Percentiles rank a stretch among this genome's conserved stretches.
phyloP scores from a whole-genome alignment of 2,329 filamentous ascomycete species.

The Talaromyces albobiverticillius region DNA sequence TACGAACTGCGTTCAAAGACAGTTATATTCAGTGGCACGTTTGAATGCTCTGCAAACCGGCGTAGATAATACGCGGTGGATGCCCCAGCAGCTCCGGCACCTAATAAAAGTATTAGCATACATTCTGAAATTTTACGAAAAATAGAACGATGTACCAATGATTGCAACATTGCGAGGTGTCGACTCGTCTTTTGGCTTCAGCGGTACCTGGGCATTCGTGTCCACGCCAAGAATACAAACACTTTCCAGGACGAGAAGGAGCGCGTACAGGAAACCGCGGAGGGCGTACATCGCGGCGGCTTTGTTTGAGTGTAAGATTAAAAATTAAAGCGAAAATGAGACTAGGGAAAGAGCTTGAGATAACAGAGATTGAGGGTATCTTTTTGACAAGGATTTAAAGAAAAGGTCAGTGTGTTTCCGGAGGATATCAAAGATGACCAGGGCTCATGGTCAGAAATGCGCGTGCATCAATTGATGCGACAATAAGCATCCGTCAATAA shows the following conservation, averaged over 20 bases:
- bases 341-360: background rate
- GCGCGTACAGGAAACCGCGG: background rate
- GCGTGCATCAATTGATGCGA: background rate
- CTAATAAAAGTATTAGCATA: conserved; percentile 45
- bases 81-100: conserved; percentile 83
- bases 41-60: conserved; percentile 62
- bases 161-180: conserved; percentile 32
- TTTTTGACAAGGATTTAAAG: background rate
- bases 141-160: conserved; percentile 26
- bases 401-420: no score
- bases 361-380: background rate
- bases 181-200: conserved; percentile 17
- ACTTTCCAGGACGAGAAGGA: conserved; percentile 1
- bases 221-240: conserved; percentile 17
- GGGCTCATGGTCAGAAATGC: background rate
- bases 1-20: conserved; percentile 77
- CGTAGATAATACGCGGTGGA: conserved; percentile 81
- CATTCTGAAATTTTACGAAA: background rate
- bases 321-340: background rate
- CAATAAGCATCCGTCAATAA: conserved; percentile 12
- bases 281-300: background rate
- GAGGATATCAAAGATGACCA: background rate
- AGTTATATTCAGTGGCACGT: conserved; percentile 72
- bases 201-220: conserved; percentile 25
- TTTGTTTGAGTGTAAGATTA: background rate